Percentiles rank a stretch among this genome's conserved stretches.
phyloP scores from a whole-genome alignment of 139 green algal genomes.

The Chlamydomonas schloesseri region DNA sequence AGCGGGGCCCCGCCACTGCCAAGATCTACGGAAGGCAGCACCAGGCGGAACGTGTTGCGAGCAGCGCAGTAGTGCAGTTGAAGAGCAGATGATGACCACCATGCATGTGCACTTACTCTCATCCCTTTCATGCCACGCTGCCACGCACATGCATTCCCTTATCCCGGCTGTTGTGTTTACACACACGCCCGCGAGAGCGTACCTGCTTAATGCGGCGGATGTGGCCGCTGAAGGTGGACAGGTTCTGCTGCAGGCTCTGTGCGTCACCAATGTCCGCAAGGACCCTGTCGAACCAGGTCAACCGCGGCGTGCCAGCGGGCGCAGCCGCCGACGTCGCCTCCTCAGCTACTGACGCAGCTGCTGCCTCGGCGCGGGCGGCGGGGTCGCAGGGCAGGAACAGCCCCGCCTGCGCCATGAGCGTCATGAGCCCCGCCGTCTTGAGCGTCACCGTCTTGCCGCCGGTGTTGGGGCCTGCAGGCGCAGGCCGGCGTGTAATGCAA shows the following conservation, averaged over 20 bases:
- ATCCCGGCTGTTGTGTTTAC: no score
- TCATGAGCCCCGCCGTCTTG: conserved; percentile 89
- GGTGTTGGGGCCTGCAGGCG: conserved; percentile 61
- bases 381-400: conserved; percentile 64
- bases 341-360: background rate
- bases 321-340: background rate
- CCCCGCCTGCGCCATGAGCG: conserved; percentile 89
- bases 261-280: conserved; percentile 94
- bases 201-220: conserved; percentile 72
- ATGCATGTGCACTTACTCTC: no score
- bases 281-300: conserved; percentile 81
- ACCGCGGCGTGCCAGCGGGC: conserved; percentile 10
- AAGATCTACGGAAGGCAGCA: conserved; percentile 48
- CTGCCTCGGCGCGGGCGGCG: background rate
- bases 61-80: no score
- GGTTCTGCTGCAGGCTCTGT: conserved; percentile 84
- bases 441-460: conserved; percentile 95
- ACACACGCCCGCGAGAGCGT: conserved; percentile 14
- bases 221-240: conserved; percentile 98
- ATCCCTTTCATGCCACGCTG: no score
- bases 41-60: no score
- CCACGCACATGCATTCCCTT: no score
- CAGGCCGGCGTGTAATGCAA: no score
- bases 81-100: no score
- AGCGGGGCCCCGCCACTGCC: conserved; percentile 54